phyloP scores from a whole-genome alignment of 257 asterid species.

The Prunella vulgaris region DNA sequence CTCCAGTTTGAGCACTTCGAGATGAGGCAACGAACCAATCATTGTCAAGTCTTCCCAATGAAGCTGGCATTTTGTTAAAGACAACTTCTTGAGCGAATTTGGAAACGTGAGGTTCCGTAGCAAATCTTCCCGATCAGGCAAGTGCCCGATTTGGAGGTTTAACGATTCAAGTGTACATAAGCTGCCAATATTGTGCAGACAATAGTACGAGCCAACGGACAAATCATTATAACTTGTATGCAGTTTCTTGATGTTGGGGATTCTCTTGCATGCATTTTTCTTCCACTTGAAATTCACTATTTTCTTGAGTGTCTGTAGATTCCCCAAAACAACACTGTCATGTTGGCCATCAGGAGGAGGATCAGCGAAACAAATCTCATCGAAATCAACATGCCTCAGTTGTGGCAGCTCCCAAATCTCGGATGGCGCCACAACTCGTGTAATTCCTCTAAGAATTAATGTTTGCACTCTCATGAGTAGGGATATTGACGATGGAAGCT shows the following conservation, averaged over 20 bases:
- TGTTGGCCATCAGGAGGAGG: neutral
- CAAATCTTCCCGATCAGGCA: neutral
- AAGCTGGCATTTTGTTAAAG: neutral
- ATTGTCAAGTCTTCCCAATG: constrained; percentile 13
- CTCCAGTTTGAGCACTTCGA: no score
- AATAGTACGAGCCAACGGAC: neutral
- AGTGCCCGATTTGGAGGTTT: neutral
- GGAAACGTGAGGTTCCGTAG: neutral
- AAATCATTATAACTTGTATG: neutral
- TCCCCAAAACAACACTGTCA: neutral
- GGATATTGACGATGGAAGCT: neutral
- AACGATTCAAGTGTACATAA: neutral
- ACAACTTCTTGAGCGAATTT: neutral
- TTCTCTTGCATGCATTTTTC: neutral
- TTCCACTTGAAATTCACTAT: neutral
- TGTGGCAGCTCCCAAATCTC: neutral
- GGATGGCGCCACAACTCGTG: neutral
- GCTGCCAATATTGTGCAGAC: neutral
- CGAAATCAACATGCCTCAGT: neutral
- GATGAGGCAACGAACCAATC: no score
- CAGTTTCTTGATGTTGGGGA: neutral
- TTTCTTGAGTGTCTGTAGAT: neutral
- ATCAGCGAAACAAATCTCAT: neutral
- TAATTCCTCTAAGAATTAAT: neutral
- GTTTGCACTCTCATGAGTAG: neutral